Base-by-base conservation (phyloP, 176 grass and related monocot genomes). In the Melocanna baccifera region DNA sequence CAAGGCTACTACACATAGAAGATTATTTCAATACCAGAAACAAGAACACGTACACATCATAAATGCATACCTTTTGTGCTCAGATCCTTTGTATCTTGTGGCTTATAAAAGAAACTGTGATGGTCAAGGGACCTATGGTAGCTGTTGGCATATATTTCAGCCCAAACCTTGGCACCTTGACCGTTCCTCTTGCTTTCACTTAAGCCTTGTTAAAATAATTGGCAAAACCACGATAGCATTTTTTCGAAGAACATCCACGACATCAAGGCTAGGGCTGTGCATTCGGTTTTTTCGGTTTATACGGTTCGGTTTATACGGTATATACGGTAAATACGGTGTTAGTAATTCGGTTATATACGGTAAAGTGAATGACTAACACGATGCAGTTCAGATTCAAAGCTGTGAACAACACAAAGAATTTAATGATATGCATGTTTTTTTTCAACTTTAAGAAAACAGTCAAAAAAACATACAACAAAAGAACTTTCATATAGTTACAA, bases 81-180 rank as follows among this genome's bases (percentile, higher is more conserved):
- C 78, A 95, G 88, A 52, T 80, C 92, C 93, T 95, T 92, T 71
- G 90, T 69, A 61, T 95, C 90, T 66, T 95, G 93, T 78, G 90
- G 90, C 61, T 95, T 95, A 69, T 92, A 95, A 88, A 90, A 92
- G 83, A 95, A 95, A 79, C 93, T 90, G 75, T 90, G 86, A 77
- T 92, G 93, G 25, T 95, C 90, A 74, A 95, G 88, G 39, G 93
- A 95, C 73, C 90, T 95, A 71, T 92, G 93, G 72, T 95, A 90
- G 73, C 92, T 95, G 51, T 95, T 95, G 52, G 93, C 87, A 19
- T 92, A 94, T 83, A 94, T 90, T 88, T 94, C 93, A 67, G 90
- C 87, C 93, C 93, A 92, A 73, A 94, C 93, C 61, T 92, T 92
- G 85, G 68, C 93, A 94, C 78, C 87, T 80, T 76, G 90, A 88